Percentiles rank a stretch among this genome's conserved stretches.
Evolutionary conservation across 768 basidiomycete genomes (phyloP).

Genomic region (Scleroderma bovista): DNA sequence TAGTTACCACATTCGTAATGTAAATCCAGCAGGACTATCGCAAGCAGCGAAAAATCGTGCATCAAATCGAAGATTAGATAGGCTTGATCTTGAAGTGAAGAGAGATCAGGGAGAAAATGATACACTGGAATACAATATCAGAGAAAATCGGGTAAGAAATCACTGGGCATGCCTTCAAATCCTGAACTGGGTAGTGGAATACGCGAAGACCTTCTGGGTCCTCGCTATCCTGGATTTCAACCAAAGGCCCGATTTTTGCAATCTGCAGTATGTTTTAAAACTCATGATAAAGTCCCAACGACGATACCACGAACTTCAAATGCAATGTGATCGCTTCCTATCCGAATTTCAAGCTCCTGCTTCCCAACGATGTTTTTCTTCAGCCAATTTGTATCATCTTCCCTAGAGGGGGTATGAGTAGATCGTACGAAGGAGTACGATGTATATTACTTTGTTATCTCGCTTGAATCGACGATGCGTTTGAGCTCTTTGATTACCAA

Average conservation of each 20-base stretch:
- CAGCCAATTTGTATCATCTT: slow-evolving; percentile 98
- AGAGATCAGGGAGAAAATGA: slow-evolving; percentile 96
- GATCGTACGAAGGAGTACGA: too few relatives aligned
- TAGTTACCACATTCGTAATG: slow-evolving; percentile 4
- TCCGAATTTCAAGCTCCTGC: slow-evolving; percentile 93
- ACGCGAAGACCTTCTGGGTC: slow-evolving; percentile 97
- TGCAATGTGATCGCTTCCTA: slow-evolving; percentile 93
- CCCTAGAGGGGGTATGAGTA: slow-evolving; percentile 45
- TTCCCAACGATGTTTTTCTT: slow-evolving; percentile 99
- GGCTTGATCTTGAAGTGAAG: slow-evolving; percentile 99
- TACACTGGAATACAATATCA: slow-evolving; percentile 52
- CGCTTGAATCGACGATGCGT: slow-evolving; percentile 86
- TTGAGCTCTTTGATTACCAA: slow-evolving; percentile 93
- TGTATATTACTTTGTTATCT: slow-evolving; percentile 79
- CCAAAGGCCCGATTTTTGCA: slow-evolving; percentile 94
- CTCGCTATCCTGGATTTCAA: slow-evolving; percentile 94
- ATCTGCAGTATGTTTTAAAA: slow-evolving; percentile 50
- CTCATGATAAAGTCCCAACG: not conserved
- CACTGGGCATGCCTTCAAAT: slow-evolving; percentile 69
- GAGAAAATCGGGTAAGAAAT: not conserved
- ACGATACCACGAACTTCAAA: slow-evolving; percentile 69
- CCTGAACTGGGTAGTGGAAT: slow-evolving; percentile 98
- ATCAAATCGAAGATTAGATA: slow-evolving; percentile 45
- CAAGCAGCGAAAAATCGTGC: not conserved
- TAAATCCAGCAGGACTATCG: not conserved